A percentile compares a stretch with the other conserved stretches of the same genome.
phyloP scores from a whole-genome alignment of 805 yeast genomes.

The Wickerhamomyces strasburgensis region DNA sequence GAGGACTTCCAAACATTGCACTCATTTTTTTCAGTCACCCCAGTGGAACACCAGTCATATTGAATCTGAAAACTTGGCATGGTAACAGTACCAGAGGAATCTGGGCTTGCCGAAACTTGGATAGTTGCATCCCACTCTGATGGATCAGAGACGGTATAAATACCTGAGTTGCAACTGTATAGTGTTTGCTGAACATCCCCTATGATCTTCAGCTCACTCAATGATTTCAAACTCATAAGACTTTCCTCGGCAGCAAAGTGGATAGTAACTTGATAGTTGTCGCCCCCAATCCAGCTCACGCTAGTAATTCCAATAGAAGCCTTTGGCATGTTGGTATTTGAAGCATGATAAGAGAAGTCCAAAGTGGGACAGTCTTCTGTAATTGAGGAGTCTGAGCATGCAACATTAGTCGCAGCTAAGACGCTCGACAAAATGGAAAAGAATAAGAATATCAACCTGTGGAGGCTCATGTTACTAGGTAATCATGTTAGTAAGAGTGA shows the following conservation, averaged over 20 bases:
- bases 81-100: slow-evolving; percentile 4
- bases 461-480: too few relatives aligned
- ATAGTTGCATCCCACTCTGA: slow-evolving; percentile 11
- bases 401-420: not conserved
- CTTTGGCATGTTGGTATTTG: slow-evolving; percentile 10
- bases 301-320: slow-evolving; percentile 10
- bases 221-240: slow-evolving; percentile 10
- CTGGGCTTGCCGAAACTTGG: slow-evolving; percentile 1
- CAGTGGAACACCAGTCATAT: slow-evolving; percentile 25
- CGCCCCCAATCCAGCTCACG: slow-evolving; percentile 12
- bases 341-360: slow-evolving; percentile 12
- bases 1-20: slow-evolving; percentile 19
- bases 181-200: slow-evolving; percentile 11
- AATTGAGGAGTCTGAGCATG: slow-evolving; percentile 6
- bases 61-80: slow-evolving; percentile 19
- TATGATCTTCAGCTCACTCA: slow-evolving; percentile 17
- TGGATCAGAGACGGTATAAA: slow-evolving; percentile 7
- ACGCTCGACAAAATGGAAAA: too few relatives aligned
- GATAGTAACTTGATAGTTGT: slow-evolving; percentile 14
- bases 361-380: slow-evolving; percentile 9
- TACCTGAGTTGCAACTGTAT: slow-evolving; percentile 10
- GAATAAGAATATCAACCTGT: too few relatives aligned
- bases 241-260: slow-evolving; percentile 7
- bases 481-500: too few relatives aligned
- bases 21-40: slow-evolving; percentile 16